These are phyloP conservation scores for Yamadazyma friedrichii DNA, from an alignment of 1,139 yeast species.

Conservation along the genomic window DNA sequence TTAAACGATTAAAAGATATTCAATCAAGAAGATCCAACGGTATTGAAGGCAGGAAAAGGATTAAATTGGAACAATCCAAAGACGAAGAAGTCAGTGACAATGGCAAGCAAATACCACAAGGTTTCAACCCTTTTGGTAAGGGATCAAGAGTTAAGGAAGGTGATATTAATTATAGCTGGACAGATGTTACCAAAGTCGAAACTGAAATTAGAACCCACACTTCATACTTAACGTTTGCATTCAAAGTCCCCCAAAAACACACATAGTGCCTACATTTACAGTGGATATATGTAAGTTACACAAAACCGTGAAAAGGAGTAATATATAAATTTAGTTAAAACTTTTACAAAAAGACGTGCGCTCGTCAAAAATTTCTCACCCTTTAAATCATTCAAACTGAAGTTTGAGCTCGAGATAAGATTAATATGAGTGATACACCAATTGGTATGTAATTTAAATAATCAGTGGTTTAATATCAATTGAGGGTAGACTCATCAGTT, in stretches of 20 bases:
- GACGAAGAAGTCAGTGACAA: slow-evolving; percentile 15
- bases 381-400: slow-evolving; percentile 45
- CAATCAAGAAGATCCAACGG: slow-evolving; percentile 75
- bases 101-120: not conserved
- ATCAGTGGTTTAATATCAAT: not conserved
- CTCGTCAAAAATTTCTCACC: slow-evolving; percentile 4
- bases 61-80: slow-evolving; percentile 17
- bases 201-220: slow-evolving; percentile 90
- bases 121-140: slow-evolving; percentile 87
- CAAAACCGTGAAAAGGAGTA: no score
- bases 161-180: slow-evolving; percentile 77
- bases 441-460: slow-evolving; percentile 45
- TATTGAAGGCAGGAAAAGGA: slow-evolving; percentile 52
- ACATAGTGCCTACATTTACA: not conserved
- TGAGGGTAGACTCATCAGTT: not conserved
- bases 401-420: slow-evolving; percentile 8
- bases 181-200: slow-evolving; percentile 77
- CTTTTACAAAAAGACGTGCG: not conserved
- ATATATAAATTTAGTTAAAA: no score
- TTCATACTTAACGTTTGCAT: slow-evolving; percentile 89
- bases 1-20: slow-evolving; percentile 77
- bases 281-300: not conserved
- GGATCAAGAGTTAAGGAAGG: slow-evolving; percentile 83
- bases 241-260: slow-evolving; percentile 11
- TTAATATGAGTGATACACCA: slow-evolving; percentile 46